Base-by-base conservation (phyloP, 371 early-diverging fungal genomes). In the Capillidium rhysosporum region DNA sequence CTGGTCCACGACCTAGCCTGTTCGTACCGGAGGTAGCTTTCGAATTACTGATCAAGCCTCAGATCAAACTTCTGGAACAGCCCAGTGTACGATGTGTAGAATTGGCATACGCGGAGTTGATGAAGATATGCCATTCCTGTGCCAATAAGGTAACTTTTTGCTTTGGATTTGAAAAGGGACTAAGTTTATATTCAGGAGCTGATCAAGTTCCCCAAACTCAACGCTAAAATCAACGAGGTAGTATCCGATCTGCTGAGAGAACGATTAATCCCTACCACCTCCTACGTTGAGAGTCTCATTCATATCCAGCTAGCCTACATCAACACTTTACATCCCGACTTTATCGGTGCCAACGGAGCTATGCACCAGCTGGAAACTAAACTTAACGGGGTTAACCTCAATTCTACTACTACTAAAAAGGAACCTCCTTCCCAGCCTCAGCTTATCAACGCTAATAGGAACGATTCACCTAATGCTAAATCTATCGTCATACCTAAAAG, bases 311-410 rank as follows among this genome's bases (percentile, higher is more conserved):
- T 86, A 2, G 75, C 79, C 64, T 99, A 98, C 66, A 86, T 99
- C 68, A 98, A 96, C 73, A 98, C 99, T 1, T 96, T 79, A 16
- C 98, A 98, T 63, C 98, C 98, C 5, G 98, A 98, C 65, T 98
- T 98, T 63, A 71, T 96, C 56, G 84, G 75, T 55, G 98, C 97
- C 48, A 92, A 96, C 72, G 83, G 81, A 65, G 51, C 85, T 23
- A 69, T 86, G 66, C 55, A 64, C 16, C 68, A 66, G 2, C 53
- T 80, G 16, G 70, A 73, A 52, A 67, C 59, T 25, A 71, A 69
- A 40, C 64, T 67, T 7, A 75, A 76, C 55, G 70, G 70, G n/a
- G 65, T 49, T 53, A 65, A 47, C 58, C 55, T 46, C 63, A 65
- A 41, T 59, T 46, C 18, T 29, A 49, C 51, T 53, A 57, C 39